Conservation (phyloP, 768 basidiomycete species). For the Boletus reticulatus region DNA sequence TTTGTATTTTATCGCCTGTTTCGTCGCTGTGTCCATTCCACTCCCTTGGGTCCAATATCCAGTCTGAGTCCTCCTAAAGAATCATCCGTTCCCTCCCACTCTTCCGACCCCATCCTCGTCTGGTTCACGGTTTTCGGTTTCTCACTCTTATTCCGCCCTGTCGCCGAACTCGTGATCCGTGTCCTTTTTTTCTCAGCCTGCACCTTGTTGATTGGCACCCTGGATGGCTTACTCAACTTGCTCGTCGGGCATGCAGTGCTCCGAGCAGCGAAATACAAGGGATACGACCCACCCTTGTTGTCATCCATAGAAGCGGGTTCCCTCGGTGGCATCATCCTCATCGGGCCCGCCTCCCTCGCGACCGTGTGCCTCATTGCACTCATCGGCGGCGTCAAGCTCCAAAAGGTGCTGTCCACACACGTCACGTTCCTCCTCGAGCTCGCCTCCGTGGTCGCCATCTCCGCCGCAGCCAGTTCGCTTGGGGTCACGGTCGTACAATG, state of each 20-base stretch:
- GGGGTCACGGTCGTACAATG: conserved; percentile 5
- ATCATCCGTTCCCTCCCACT: not conserved
- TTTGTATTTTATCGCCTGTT: conserved; percentile 9
- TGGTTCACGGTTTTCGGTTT: conserved; percentile 13
- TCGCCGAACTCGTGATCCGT: conserved; percentile 7
- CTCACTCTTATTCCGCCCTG: conserved; percentile 10
- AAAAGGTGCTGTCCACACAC: not conserved
- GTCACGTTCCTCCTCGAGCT: conserved; percentile 9
- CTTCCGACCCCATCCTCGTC: conserved; percentile 2
- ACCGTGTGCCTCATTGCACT: not conserved
- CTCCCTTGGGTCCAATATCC: not conserved
- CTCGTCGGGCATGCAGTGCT: conserved; percentile 14
- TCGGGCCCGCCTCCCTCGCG: conserved; percentile 5
- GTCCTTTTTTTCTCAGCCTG: conserved; percentile 2
- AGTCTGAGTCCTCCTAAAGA: not conserved
- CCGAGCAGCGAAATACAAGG: conserved; percentile 6
- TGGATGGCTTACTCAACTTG: conserved; percentile 8
- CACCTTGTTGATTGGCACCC: conserved; percentile 1
- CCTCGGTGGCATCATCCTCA: conserved; percentile 13
- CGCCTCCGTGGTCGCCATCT: conserved; percentile 3
- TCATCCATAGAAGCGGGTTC: conserved; percentile 11
- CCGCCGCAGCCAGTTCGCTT: conserved; percentile 11
- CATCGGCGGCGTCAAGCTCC: not conserved
- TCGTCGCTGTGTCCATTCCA: not conserved
- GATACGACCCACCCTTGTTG: conserved; percentile 6